Evolutionary conservation across 176 grass and related monocot species (phyloP).

Genomic region (Elymus sibiricus): DNA sequence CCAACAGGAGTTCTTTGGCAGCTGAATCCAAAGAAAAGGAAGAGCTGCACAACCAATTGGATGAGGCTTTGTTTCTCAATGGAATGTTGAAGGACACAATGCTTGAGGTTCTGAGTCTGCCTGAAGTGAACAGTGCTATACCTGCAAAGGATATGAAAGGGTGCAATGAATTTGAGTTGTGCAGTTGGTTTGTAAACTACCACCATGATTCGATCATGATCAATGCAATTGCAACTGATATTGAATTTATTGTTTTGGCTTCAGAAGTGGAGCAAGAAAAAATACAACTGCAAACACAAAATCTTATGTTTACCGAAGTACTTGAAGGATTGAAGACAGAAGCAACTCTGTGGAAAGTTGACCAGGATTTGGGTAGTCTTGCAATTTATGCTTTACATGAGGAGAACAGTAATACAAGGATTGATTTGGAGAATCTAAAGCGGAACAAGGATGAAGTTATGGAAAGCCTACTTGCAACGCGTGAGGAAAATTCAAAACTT

Average conservation of each 20-base stretch:
- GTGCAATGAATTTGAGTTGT: conserved; percentile 42
- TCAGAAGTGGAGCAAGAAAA: conserved; percentile 42
- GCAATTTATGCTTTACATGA: conserved; percentile 41
- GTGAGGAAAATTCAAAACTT: conserved; percentile 46
- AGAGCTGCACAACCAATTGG: conserved; percentile 45
- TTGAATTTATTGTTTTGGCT: conserved; percentile 52
- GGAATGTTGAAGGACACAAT: conserved; percentile 46
- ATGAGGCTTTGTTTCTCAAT: conserved; percentile 33
- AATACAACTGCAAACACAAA: conserved; percentile 34
- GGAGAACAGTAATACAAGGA: conserved; percentile 40
- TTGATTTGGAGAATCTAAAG: conserved; percentile 30
- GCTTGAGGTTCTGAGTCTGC: conserved; percentile 28
- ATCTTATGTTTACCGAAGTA: conserved; percentile 29
- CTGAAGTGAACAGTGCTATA: conserved; percentile 17
- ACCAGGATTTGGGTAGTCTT: conserved; percentile 38
- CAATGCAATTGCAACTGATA: conserved; percentile 46
- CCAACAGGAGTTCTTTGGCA: conserved; percentile 49
- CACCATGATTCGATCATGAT: conserved; percentile 43
- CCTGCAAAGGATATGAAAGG: conserved; percentile 13
- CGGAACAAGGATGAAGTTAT: conserved; percentile 26
- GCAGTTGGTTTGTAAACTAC: conserved; percentile 31
- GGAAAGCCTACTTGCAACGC: conserved; percentile 20
- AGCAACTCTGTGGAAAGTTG: conserved; percentile 59
- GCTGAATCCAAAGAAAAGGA: conserved; percentile 62
- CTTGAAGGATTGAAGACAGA: conserved; percentile 55